Evolutionary conservation across 2,329 filamentous ascomycete species (phyloP).

Genomic region (Rhexocercosporidium sp.): DNA sequence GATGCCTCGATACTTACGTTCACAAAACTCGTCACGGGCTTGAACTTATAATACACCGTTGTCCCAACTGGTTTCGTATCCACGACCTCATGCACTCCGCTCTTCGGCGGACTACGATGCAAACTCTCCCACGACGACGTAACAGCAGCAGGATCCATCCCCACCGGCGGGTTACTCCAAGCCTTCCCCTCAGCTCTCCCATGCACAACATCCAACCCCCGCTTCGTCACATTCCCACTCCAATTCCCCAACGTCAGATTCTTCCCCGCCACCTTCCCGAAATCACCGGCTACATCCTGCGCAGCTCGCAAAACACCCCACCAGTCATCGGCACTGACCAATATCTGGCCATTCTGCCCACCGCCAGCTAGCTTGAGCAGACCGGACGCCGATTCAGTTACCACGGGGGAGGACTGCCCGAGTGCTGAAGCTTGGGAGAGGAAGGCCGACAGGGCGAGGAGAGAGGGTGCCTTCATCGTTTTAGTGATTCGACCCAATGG

Average conservation of each 20-base stretch:
- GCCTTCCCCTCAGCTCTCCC: neutral
- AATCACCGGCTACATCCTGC: constrained; percentile 69
- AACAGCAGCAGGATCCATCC: neutral
- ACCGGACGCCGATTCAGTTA: constrained; percentile 47
- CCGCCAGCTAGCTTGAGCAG: constrained; percentile 36
- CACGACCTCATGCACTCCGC: constrained; percentile 27
- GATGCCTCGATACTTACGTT: constrained; percentile 39
- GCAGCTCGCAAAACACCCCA: constrained; percentile 72
- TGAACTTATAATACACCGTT: constrained; percentile 37
- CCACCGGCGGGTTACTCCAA: neutral
- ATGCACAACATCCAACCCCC: neutral
- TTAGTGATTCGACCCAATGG: neutral
- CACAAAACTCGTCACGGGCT: constrained; percentile 35
- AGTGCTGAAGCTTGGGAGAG: constrained; percentile 45
- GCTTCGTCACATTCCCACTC: constrained; percentile 19
- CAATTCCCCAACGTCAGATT: constrained; percentile 57
- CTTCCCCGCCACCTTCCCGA: constrained; percentile 71
- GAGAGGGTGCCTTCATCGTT: constrained; percentile 28
- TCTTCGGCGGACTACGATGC: constrained; percentile 12
- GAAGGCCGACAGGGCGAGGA: constrained; percentile 33
- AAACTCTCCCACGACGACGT: neutral
- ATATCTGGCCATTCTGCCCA: constrained; percentile 53
- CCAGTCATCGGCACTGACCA: constrained; percentile 64
- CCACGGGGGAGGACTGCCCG: constrained; percentile 51
- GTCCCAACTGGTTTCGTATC: constrained; percentile 18